These are phyloP conservation scores for Pholiota microspora DNA, from an alignment of 768 basidiomycete species.

Conservation along the genomic window DNA sequence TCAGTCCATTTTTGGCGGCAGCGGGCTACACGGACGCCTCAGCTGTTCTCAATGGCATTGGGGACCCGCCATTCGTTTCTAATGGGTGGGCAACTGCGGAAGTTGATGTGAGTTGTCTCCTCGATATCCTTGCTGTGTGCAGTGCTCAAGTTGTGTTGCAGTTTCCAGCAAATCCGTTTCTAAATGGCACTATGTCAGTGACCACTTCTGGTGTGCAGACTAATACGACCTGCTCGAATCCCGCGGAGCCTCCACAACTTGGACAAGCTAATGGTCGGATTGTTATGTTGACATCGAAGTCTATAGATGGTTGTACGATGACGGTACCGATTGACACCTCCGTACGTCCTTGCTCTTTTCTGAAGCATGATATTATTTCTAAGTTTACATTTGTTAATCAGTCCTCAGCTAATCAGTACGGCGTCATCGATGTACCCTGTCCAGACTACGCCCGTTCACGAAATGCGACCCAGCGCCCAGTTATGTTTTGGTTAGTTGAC, in stretches of 20 bases:
- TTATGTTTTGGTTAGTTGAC: slow-evolving; percentile 62
- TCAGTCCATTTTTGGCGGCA: slow-evolving; percentile 58
- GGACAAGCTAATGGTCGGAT: slow-evolving; percentile 14
- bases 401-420: slow-evolving; percentile 47
- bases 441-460: slow-evolving; percentile 28
- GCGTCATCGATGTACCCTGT: slow-evolving; percentile 38
- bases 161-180: slow-evolving; percentile 38
- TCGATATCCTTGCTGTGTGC: neutral
- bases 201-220: slow-evolving; percentile 54
- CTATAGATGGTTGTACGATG: slow-evolving; percentile 44
- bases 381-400: slow-evolving; percentile 7
- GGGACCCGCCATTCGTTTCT: slow-evolving; percentile 58
- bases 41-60: slow-evolving; percentile 36
- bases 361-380: neutral
- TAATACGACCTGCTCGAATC: slow-evolving; percentile 43
- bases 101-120: slow-evolving; percentile 39
- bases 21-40: slow-evolving; percentile 53
- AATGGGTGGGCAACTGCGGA: slow-evolving; percentile 51
- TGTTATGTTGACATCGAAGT: slow-evolving; percentile 42
- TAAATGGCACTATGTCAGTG: slow-evolving; percentile 53
- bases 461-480: slow-evolving; percentile 40
- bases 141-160: slow-evolving; percentile 18
- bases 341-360: slow-evolving; percentile 19
- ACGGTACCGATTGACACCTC: slow-evolving; percentile 35
- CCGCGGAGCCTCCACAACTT: slow-evolving; percentile 27